phyloP scores from a whole-genome alignment of 805 yeast genomes.

The Starmerella tilneyi region DNA sequence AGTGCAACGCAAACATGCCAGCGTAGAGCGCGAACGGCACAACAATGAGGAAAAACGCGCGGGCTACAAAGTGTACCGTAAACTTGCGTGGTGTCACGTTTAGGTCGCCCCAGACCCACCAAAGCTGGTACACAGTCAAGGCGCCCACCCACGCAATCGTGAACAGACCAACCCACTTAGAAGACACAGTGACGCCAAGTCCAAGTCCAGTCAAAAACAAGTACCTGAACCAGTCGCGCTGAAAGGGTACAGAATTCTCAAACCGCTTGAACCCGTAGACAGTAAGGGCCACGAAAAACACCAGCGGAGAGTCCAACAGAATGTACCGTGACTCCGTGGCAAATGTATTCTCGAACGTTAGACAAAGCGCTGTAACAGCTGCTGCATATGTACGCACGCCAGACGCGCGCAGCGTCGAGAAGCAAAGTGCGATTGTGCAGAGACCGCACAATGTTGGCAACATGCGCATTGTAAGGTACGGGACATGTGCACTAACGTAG shows the following conservation, averaged over 20 bases:
- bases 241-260: slow-evolving; percentile 39
- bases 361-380: slow-evolving; percentile 41
- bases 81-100: slow-evolving; percentile 35
- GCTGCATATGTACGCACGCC: slow-evolving; percentile 47
- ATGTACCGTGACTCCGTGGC: slow-evolving; percentile 51
- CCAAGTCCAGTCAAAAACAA: slow-evolving; percentile 40
- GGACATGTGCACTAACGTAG: slow-evolving; percentile 35
- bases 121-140: slow-evolving; percentile 43
- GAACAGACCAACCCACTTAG: slow-evolving; percentile 62
- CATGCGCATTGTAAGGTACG: slow-evolving; percentile 47
- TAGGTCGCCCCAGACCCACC: slow-evolving; percentile 65
- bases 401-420: slow-evolving; percentile 44
- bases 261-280: slow-evolving; percentile 44
- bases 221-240: slow-evolving; percentile 44
- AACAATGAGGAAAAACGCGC: slow-evolving; percentile 38
- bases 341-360: slow-evolving; percentile 55
- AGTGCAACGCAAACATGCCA: slow-evolving; percentile 48
- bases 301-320: slow-evolving; percentile 38
- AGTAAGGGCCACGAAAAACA: slow-evolving; percentile 38
- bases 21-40: slow-evolving; percentile 54
- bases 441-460: slow-evolving; percentile 50
- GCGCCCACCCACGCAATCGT: slow-evolving; percentile 56
- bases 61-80: slow-evolving; percentile 35
- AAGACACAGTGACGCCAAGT: slow-evolving; percentile 48
- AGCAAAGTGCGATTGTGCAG: slow-evolving; percentile 43